Conservation (phyloP, 2,329 filamentous ascomycete genomes). For the Calonectria hongkongensis region DNA sequence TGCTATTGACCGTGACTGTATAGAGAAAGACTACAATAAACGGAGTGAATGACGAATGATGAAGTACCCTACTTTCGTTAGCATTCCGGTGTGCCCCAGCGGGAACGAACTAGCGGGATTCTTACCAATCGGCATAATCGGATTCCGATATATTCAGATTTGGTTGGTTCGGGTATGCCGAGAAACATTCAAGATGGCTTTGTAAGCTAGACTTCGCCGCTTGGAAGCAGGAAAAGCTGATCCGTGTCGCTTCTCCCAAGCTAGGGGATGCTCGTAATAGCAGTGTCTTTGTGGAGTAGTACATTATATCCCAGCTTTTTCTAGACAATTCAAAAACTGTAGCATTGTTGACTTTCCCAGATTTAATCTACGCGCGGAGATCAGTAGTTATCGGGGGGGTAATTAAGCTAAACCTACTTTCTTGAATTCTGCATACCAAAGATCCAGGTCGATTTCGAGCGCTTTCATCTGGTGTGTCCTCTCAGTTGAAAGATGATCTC, state of each 20-base stretch:
- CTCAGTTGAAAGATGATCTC: not conserved
- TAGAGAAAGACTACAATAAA: constrained; percentile 49
- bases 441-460: constrained; percentile 32
- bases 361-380: constrained; percentile 25
- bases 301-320: constrained; percentile 48
- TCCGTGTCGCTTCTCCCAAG: constrained; percentile 35
- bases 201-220: constrained; percentile 41
- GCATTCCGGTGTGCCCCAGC: not conserved
- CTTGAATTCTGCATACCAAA: constrained; percentile 41
- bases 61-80: constrained; percentile 46
- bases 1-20: constrained; percentile 39
- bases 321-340: constrained; percentile 34
- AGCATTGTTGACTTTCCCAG: constrained; percentile 31
- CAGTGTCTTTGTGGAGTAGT: constrained; percentile 46
- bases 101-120: too few relatives aligned
- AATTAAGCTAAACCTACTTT: constrained; percentile 21
- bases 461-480: constrained; percentile 36
- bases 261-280: constrained; percentile 41
- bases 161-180: constrained; percentile 36
- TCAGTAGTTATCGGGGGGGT: not conserved
- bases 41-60: constrained; percentile 47
- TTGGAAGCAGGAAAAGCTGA: constrained; percentile 46
- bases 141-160: constrained; percentile 38
- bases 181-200: constrained; percentile 44
- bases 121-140: constrained; percentile 49